Percentiles rank a stretch among this genome's conserved stretches.
Conservation (phyloP, 192 early-diverging fungal genomes). For the Coemansia brasiliensis region DNA sequence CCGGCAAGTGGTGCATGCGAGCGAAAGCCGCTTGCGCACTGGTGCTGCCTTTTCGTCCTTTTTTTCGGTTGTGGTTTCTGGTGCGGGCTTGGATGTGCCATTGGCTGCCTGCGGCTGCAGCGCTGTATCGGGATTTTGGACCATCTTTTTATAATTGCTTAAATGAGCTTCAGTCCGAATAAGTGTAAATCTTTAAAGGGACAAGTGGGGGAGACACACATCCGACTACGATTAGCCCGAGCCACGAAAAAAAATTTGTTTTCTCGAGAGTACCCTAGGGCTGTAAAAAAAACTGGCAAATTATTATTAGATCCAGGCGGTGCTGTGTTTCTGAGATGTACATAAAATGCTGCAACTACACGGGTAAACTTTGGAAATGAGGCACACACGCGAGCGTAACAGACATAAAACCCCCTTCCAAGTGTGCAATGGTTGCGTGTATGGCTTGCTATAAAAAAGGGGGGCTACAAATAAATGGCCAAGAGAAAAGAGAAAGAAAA, state of each 20-base stretch:
- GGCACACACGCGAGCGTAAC: neutral
- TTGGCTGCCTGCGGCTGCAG: slow-evolving; percentile 3
- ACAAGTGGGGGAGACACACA: slow-evolving; percentile 13
- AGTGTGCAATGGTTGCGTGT: too few relatives aligned
- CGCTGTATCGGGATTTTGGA: slow-evolving; percentile 13
- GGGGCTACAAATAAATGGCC: neutral
- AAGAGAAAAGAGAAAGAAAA: slow-evolving; percentile 2
- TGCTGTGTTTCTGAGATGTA: neutral
- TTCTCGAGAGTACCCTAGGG: too few relatives aligned
- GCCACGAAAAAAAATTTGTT: neutral
- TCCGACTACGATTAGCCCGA: slow-evolving; percentile 14
- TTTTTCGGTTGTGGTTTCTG: slow-evolving; percentile 15
- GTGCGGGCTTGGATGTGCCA: neutral
- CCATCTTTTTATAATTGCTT: slow-evolving; percentile 13
- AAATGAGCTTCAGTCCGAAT: slow-evolving; percentile 9
- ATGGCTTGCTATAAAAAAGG: too few relatives aligned
- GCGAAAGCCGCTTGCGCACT: slow-evolving; percentile 53
- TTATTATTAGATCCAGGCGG: too few relatives aligned
- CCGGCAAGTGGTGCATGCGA: slow-evolving; percentile 54
- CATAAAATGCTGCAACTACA: slow-evolving; percentile 5
- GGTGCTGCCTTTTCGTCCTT: slow-evolving; percentile 51
- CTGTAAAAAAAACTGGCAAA: too few relatives aligned
- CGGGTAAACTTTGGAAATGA: neutral
- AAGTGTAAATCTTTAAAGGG: slow-evolving; percentile 13
- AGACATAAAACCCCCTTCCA: neutral